Conservation (phyloP, 2,329 filamentous ascomycete species). For the Diaporthe caulivora region DNA sequence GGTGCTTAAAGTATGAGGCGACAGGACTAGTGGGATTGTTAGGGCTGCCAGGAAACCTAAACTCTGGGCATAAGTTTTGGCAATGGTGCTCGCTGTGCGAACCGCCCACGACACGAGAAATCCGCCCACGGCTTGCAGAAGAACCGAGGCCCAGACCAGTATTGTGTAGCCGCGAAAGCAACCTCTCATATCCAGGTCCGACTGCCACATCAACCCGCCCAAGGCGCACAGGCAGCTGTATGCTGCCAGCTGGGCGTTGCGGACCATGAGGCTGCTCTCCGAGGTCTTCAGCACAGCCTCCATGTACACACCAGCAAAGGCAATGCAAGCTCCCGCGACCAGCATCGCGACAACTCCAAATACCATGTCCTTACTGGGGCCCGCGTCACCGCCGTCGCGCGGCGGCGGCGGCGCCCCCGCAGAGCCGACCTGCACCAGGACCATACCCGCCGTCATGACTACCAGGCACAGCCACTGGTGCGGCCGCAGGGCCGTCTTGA, state of each 20-base stretch:
- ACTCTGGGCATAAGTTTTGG: conserved; percentile 14
- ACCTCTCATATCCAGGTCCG: background rate
- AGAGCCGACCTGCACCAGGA: background rate
- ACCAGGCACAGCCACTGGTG: conserved; percentile 15
- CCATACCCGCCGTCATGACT: background rate
- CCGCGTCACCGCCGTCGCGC: background rate
- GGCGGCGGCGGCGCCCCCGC: no score
- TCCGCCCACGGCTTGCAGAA: background rate
- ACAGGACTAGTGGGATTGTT: conserved; percentile 1
- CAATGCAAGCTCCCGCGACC: background rate
- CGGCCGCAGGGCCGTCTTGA: background rate
- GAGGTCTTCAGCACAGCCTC: background rate
- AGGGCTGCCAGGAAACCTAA: conserved; percentile 10
- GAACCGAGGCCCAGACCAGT: background rate
- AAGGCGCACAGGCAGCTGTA: background rate
- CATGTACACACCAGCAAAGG: background rate
- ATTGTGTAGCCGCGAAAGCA: background rate
- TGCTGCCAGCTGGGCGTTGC: conserved; percentile 12
- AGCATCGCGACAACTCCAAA: background rate
- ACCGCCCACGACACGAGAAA: conserved; percentile 10
- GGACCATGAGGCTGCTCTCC: background rate
- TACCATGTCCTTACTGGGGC: background rate
- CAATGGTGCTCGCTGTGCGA: conserved; percentile 15
- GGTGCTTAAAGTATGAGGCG: background rate
- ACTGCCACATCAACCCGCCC: conserved; percentile 11